A percentile compares a stretch with the other conserved stretches of the same genome.
These are phyloP conservation scores for Populus hybrid DNA, from an alignment of 441 rosid species.

Conservation along the genomic window DNA sequence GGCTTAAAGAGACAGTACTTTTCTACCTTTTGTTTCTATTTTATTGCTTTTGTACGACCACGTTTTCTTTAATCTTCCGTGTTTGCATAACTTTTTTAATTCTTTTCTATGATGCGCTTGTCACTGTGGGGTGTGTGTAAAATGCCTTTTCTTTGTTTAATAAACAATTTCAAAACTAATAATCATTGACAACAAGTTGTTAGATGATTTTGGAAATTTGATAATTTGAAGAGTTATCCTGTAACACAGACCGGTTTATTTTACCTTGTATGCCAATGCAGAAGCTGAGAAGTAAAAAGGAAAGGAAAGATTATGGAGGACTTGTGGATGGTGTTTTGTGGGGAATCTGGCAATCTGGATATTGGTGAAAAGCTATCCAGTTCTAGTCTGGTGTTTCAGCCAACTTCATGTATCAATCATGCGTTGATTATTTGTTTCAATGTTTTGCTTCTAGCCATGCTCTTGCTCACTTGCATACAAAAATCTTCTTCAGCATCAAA, in stretches of 20 bases:
- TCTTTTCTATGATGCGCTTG: neutral
- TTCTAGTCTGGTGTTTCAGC: slow-evolving; percentile 27
- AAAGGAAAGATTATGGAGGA: slow-evolving; percentile 33
- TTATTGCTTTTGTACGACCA: neutral
- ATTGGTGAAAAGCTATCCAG: slow-evolving; percentile 19
- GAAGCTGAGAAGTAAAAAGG: slow-evolving; percentile 16
- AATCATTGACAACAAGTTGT: neutral
- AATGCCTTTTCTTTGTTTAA: neutral
- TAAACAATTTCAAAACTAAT: neutral
- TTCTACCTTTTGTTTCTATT: neutral
- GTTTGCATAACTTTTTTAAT: neutral
- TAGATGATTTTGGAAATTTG: neutral
- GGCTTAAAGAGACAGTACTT: neutral
- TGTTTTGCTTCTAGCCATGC: slow-evolving; percentile 43
- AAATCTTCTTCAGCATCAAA: slow-evolving; percentile 36
- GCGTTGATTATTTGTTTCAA: slow-evolving; percentile 52
- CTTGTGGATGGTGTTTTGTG: slow-evolving; percentile 56
- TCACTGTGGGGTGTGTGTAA: neutral
- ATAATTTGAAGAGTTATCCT: neutral
- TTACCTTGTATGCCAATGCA: slow-evolving; percentile 15
- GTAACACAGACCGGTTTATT: neutral
- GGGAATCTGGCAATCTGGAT: slow-evolving; percentile 37
- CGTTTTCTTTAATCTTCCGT: neutral
- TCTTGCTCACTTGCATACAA: slow-evolving; percentile 41
- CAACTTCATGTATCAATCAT: slow-evolving; percentile 51